Evolutionary conservation across 768 basidiomycete genomes (phyloP).

Genomic region (Termitomyces sp.): DNA sequence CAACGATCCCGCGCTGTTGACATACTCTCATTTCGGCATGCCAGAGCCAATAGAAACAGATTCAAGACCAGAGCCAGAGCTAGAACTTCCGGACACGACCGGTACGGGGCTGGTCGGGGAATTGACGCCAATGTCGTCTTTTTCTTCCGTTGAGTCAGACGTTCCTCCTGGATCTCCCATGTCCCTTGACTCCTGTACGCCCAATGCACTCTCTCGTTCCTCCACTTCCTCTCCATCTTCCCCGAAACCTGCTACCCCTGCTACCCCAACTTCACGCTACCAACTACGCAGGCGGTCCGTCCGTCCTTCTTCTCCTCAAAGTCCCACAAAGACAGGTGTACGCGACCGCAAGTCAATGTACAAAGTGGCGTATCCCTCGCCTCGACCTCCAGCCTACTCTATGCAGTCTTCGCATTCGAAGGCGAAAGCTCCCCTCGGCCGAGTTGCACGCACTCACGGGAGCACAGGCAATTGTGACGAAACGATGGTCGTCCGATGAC

Average conservation of each 20-base stretch:
- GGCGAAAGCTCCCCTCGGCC: slow-evolving; percentile 15
- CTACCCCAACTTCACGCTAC: slow-evolving; percentile 23
- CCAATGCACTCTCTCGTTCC: slow-evolving; percentile 3
- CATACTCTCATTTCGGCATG: slow-evolving; percentile 35
- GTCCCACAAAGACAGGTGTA: slow-evolving; percentile 14
- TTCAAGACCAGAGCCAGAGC: neutral
- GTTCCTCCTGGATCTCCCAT: slow-evolving; percentile 5
- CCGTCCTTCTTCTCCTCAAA: slow-evolving; percentile 15
- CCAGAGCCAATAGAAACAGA: slow-evolving; percentile 9
- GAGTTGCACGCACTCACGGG: slow-evolving; percentile 16
- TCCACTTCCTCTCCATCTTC: slow-evolving; percentile 13
- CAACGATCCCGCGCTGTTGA: slow-evolving; percentile 24
- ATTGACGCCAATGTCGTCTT: slow-evolving; percentile 15
- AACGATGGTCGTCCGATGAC: slow-evolving; percentile 6
- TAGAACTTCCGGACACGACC: slow-evolving; percentile 3
- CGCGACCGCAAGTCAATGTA: slow-evolving; percentile 11
- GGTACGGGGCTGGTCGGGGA: slow-evolving; percentile 10
- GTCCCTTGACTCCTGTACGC: neutral
- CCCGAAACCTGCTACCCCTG: slow-evolving; percentile 8
- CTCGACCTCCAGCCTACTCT: slow-evolving; percentile 9
- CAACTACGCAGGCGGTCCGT: slow-evolving; percentile 30
- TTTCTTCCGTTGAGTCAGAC: slow-evolving; percentile 17
- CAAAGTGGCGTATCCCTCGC: slow-evolving; percentile 5
- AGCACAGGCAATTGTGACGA: slow-evolving; percentile 4
- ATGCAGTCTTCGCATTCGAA: slow-evolving; percentile 15